These are phyloP conservation scores for Nicotiana obtusifolia DNA, from an alignment of 257 asterid genomes.

Conservation along the genomic window DNA sequence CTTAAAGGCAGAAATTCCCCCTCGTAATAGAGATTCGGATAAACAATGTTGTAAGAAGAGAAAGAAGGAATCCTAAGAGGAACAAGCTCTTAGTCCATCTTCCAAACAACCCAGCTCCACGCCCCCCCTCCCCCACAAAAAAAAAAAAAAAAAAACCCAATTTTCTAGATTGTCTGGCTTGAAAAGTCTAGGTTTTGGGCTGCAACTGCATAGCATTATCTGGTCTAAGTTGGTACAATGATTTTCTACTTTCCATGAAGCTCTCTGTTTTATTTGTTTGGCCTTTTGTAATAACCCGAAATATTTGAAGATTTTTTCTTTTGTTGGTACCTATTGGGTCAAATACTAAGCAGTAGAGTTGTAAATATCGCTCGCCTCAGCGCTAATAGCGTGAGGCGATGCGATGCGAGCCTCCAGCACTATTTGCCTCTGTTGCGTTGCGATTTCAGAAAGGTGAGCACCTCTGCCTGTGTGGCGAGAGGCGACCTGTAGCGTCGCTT, in stretches of 20 bases:
- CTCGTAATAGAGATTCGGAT: neutral
- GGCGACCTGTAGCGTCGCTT: no score
- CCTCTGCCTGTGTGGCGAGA: no score
- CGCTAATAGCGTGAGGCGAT: no score
- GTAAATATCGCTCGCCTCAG: no score
- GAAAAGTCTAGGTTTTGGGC: neutral
- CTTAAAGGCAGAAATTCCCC: neutral
- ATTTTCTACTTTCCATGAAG: neutral
- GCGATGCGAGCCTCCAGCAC: no score
- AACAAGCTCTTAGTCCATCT: neutral
- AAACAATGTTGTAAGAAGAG: neutral
- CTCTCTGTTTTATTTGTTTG: neutral
- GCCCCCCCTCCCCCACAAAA: neutral
- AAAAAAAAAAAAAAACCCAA: neutral
- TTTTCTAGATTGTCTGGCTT: neutral
- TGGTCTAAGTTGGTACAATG: neutral
- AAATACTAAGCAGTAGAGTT: no score
- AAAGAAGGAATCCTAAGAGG: neutral
- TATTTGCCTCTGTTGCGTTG: no score
- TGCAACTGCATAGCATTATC: neutral
- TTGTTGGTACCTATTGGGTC: no score
- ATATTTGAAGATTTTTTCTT: no score
- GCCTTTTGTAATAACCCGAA: no score
- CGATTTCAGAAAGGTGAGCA: no score
- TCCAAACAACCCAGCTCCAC: neutral